A percentile compares a stretch with the other conserved stretches of the same genome.
Evolutionary conservation across 1,139 yeast species (phyloP).

Genomic region (Pichia sp.): DNA sequence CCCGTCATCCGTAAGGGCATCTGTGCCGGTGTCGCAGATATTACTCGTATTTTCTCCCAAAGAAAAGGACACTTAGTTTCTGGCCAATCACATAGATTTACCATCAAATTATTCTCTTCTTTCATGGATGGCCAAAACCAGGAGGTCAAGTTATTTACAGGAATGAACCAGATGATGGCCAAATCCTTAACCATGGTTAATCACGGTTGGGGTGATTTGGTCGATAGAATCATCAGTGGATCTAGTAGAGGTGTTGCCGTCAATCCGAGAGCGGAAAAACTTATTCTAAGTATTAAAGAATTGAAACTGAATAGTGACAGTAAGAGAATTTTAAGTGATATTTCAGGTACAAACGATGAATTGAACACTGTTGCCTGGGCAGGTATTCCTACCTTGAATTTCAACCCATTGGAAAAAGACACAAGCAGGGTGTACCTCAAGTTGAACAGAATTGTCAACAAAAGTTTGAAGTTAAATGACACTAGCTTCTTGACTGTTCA

Average conservation of each 20-base stretch:
- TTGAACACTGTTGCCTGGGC: constrained; percentile 41
- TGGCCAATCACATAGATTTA: constrained; percentile 68
- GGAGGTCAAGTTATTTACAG: constrained; percentile 25
- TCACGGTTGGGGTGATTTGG: constrained; percentile 87
- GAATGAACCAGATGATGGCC: constrained; percentile 34
- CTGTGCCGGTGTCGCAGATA: constrained; percentile 86
- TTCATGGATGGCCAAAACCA: constrained; percentile 34
- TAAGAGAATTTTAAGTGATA: constrained; percentile 11
- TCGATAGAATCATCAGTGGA: constrained; percentile 75
- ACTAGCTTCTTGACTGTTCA: constrained; percentile 33
- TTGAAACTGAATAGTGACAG: constrained; percentile 37
- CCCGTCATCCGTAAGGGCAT: constrained; percentile 66
- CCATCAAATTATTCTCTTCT: constrained; percentile 69
- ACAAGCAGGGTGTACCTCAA: constrained; percentile 59
- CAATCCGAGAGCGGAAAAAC: constrained; percentile 74
- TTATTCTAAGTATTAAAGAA: constrained; percentile 71
- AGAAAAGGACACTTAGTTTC: constrained; percentile 56
- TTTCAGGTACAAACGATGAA: constrained; percentile 28
- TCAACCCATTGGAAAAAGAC: constrained; percentile 57
- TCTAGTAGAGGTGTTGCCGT: constrained; percentile 75
- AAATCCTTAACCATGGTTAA: constrained; percentile 37
- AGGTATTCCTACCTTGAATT: constrained; percentile 58
- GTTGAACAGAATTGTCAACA: constrained; percentile 46
- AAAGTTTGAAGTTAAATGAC: constrained; percentile 36
- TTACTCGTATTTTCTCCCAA: constrained; percentile 70